These are phyloP conservation scores for Leccinum subrobustum DNA, from an alignment of 1,284 basidiomycete genomes.

Conservation along the genomic window DNA sequence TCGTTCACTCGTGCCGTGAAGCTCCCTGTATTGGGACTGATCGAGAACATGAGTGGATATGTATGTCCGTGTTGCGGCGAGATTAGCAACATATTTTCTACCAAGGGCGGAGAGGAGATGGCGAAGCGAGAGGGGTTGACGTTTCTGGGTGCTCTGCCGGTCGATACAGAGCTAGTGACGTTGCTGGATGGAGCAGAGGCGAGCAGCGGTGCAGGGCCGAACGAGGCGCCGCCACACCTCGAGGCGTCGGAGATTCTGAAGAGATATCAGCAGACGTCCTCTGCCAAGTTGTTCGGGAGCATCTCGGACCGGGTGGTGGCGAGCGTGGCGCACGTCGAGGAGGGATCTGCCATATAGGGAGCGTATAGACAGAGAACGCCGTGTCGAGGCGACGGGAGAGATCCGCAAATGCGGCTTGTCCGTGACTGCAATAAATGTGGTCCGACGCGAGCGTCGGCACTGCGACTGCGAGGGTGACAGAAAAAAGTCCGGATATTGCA, in stretches of 20 bases:
- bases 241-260: slow-evolving; percentile 48
- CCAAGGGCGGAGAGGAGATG: slow-evolving; percentile 89
- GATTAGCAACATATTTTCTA: slow-evolving; percentile 93
- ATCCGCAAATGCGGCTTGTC: background rate
- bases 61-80: slow-evolving; percentile 95
- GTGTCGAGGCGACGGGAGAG: background rate
- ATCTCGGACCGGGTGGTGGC: slow-evolving; percentile 46
- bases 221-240: slow-evolving; percentile 12
- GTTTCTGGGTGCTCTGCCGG: slow-evolving; percentile 90
- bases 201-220: slow-evolving; percentile 16
- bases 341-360: slow-evolving; percentile 4
- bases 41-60: slow-evolving; percentile 99
- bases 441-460: background rate
- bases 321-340: slow-evolving; percentile 5
- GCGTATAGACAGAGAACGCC: background rate
- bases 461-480: background rate
- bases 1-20: slow-evolving; percentile 90
- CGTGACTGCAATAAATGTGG: background rate
- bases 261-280: slow-evolving; percentile 60
- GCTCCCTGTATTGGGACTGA: slow-evolving; percentile 88
- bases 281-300: slow-evolving; percentile 56
- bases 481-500: slow-evolving; percentile 4
- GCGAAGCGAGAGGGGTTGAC: slow-evolving; percentile 70
- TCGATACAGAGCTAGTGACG: slow-evolving; percentile 90
- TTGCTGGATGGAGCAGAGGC: slow-evolving; percentile 74